Conservation (phyloP, 2,329 filamentous ascomycete species). For the Diaporthe vaccinii region DNA sequence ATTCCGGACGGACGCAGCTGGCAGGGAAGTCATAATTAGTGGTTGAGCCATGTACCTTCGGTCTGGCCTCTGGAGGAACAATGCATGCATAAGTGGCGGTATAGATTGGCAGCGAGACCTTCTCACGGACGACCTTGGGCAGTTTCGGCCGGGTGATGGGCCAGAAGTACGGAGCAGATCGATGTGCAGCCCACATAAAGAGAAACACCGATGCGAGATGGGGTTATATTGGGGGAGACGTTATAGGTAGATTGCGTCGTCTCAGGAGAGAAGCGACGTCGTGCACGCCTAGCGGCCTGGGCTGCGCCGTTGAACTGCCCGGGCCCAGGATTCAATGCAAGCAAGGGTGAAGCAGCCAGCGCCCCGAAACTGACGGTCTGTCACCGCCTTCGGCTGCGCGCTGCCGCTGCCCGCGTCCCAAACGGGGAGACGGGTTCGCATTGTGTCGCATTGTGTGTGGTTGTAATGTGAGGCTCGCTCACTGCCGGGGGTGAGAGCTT, state of each 20-base stretch:
- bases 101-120: constrained; percentile 2
- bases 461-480: background rate
- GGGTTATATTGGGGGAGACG: constrained; percentile 8
- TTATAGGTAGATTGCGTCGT: constrained; percentile 25
- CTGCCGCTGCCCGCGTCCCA: constrained; percentile 9
- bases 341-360: constrained; percentile 16
- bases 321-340: constrained; percentile 15
- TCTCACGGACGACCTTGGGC: background rate
- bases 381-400: constrained; percentile 27
- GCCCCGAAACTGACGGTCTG: constrained; percentile 15
- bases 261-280: constrained; percentile 29
- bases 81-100: constrained; percentile 16
- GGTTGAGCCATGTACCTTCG: background rate
- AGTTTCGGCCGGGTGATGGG: constrained; percentile 18
- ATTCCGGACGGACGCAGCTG: background rate
- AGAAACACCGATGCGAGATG: constrained; percentile 11
- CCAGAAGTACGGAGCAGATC: constrained; percentile 6
- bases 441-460: background rate
- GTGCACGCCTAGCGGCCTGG: constrained; percentile 5
- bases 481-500: background rate
- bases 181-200: background rate
- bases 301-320: constrained; percentile 17
- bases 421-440: constrained; percentile 16
- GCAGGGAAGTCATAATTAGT: background rate
- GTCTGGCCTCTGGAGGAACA: background rate